Evolutionary conservation across 192 early-diverging fungal species (phyloP).

Genomic region (Lunasporangiospora selenospora): DNA sequence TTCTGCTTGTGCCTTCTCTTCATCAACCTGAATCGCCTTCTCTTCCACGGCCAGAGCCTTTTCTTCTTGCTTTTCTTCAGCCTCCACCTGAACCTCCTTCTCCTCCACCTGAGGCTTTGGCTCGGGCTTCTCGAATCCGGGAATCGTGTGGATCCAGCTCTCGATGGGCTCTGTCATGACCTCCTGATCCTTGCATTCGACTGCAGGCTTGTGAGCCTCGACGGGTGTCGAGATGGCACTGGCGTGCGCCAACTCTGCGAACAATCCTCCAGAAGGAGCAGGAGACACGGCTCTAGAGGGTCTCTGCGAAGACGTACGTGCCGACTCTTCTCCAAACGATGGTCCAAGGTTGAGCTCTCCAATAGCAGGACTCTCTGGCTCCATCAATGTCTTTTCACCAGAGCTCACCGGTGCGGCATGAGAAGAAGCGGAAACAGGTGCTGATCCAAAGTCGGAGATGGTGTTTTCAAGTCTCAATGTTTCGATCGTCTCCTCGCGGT

Average conservation of each 20-base stretch:
- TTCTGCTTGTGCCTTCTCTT: no score
- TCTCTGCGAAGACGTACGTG: no score
- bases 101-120: no score
- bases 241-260: conserved; percentile 45
- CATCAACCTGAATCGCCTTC: no score
- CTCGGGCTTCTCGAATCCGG: no score
- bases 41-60: no score
- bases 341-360: no score
- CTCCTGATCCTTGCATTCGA: conserved; percentile 43
- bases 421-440: background rate
- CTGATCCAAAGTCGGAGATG: conserved; percentile 11
- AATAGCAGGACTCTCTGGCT: no score
- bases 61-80: no score
- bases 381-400: no score
- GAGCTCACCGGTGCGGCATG: no score
- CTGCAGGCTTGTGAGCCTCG: conserved; percentile 7
- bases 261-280: conserved; percentile 23
- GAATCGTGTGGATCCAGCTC: conserved; percentile 45
- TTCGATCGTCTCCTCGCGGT: conserved; percentile 65
- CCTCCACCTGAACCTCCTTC: no score
- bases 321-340: background rate
- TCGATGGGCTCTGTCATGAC: conserved; percentile 40
- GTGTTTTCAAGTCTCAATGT: conserved; percentile 50
- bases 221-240: conserved; percentile 8
- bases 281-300: conserved; percentile 9